These are phyloP conservation scores for Neckera pumila DNA, from an alignment of 225 moss, liverwort and hornwort species.

Conservation along the genomic window DNA sequence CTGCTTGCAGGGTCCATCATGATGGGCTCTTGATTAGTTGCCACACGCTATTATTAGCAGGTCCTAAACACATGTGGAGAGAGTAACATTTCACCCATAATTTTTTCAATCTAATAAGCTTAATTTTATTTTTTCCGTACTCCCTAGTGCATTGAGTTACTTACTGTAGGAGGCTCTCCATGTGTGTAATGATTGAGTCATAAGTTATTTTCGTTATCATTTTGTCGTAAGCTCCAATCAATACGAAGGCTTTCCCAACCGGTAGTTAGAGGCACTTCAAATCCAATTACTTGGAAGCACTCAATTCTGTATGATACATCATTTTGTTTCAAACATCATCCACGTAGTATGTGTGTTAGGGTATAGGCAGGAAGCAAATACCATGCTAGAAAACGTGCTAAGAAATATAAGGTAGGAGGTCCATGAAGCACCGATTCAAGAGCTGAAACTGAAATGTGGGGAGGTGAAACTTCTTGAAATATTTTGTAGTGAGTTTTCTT, in stretches of 20 bases:
- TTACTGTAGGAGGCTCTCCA: background rate
- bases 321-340: background rate
- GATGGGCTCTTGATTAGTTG: conserved; percentile 13
- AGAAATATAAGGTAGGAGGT: background rate
- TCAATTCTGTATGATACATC: background rate
- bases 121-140: background rate
- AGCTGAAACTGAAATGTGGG: too few relatives aligned
- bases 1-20: background rate
- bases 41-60: background rate
- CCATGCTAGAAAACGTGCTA: too few relatives aligned
- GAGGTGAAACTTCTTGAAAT: too few relatives aligned
- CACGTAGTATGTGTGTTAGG: background rate
- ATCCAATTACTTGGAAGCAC: background rate
- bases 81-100: background rate
- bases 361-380: background rate
- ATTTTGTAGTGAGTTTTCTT: too few relatives aligned
- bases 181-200: background rate
- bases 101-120: background rate
- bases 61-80: background rate
- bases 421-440: too few relatives aligned
- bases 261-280: background rate
- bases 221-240: background rate
- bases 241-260: background rate
- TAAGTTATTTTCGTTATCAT: background rate
- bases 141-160: background rate